A percentile compares a stretch with the other conserved stretches of the same genome.
Conservation (phyloP, 2,329 filamentous ascomycete species). For the Calonectria naviculata region DNA sequence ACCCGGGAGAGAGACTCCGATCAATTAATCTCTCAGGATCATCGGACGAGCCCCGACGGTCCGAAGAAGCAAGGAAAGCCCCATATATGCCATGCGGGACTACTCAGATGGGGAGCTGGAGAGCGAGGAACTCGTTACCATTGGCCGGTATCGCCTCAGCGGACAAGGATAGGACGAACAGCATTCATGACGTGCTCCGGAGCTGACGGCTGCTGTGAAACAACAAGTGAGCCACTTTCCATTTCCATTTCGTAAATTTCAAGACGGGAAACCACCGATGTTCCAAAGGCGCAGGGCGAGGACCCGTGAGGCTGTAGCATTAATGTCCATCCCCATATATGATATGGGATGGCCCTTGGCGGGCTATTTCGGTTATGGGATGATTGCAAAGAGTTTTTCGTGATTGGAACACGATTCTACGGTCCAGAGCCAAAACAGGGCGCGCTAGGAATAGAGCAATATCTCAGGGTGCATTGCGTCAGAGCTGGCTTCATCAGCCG, state of each 20-base stretch:
- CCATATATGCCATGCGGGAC: slow-evolving; percentile 23
- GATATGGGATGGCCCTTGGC: slow-evolving; percentile 12
- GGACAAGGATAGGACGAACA: slow-evolving; percentile 24
- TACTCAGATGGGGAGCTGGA: slow-evolving; percentile 11
- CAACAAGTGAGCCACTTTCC: background rate
- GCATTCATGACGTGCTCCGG: slow-evolving; percentile 24
- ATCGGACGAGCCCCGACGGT: slow-evolving; percentile 37
- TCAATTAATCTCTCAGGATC: slow-evolving; percentile 30
- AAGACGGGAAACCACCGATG: slow-evolving; percentile 25
- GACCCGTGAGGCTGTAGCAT: slow-evolving; percentile 21
- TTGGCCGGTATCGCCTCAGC: slow-evolving; percentile 17
- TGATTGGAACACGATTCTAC: slow-evolving; percentile 2
- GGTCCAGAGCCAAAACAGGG: slow-evolving; percentile 9
- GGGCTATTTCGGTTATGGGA: slow-evolving; percentile 4
- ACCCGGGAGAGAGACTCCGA: slow-evolving; percentile 17
- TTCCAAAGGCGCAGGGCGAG: slow-evolving; percentile 30
- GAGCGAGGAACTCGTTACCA: slow-evolving; percentile 17
- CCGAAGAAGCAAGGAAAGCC: slow-evolving; percentile 29
- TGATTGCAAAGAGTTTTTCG: slow-evolving; percentile 9
- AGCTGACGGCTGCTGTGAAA: slow-evolving; percentile 17
- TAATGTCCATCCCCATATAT: background rate
- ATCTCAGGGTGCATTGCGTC: slow-evolving; percentile 36
- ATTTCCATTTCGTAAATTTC: slow-evolving; percentile 37
- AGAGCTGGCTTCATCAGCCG: slow-evolving; percentile 21
- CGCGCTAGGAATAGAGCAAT: slow-evolving; percentile 35